phyloP scores from a whole-genome alignment of 1,284 basidiomycete species.

The Caloboletus inedulis region DNA sequence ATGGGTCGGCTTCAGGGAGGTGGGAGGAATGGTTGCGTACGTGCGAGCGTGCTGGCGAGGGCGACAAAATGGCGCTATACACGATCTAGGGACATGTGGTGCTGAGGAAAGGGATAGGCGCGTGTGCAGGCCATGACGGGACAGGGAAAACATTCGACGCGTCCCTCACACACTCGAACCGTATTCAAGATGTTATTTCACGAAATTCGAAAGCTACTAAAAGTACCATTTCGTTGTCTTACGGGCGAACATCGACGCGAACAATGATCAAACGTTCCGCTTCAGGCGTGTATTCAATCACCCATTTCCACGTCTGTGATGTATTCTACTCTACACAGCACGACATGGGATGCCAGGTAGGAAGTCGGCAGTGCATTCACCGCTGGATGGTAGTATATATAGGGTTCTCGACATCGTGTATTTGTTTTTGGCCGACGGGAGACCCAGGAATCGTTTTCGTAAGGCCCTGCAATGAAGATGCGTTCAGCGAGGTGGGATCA shows the following conservation, averaged over 20 bases:
- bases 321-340: slow-evolving; percentile 26
- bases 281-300: background rate
- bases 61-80: background rate
- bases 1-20: slow-evolving; percentile 36
- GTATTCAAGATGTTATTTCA: background rate
- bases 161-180: background rate
- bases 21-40: slow-evolving; percentile 17
- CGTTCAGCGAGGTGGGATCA: background rate
- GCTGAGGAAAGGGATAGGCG: background rate
- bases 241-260: background rate
- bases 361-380: slow-evolving; percentile 35
- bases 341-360: slow-evolving; percentile 1
- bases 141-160: slow-evolving; percentile 23
- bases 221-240: background rate
- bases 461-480: slow-evolving; percentile 63
- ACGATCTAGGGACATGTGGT: background rate
- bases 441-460: slow-evolving; percentile 92
- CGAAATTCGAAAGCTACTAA: background rate
- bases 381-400: slow-evolving; percentile 78
- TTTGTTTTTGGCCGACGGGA: slow-evolving; percentile 78
- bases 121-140: slow-evolving; percentile 10
- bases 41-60: slow-evolving; percentile 6
- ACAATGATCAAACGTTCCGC: background rate
- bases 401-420: slow-evolving; percentile 89
- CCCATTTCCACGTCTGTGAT: background rate